Conservation (phyloP, 805 yeast species). For the Ogataea siamensis region DNA sequence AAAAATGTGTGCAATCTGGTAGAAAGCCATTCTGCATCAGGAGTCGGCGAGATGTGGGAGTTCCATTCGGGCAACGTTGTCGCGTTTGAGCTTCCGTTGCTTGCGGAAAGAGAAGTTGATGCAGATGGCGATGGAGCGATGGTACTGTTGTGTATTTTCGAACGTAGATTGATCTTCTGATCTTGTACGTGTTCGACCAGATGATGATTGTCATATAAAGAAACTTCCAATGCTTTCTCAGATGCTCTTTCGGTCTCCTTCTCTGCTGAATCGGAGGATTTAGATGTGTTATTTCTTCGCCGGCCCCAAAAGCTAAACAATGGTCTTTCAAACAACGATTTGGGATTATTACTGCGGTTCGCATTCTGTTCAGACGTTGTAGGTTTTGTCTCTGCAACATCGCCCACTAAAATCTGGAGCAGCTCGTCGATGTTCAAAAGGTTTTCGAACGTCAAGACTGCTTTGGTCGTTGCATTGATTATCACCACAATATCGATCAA, state of each 20-base stretch:
- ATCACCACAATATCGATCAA: conserved; percentile 20
- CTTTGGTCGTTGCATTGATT: conserved; percentile 1
- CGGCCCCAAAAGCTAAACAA: conserved; percentile 18
- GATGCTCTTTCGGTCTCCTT: background rate
- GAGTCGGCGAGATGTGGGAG: conserved; percentile 1
- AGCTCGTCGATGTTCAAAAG: conserved; percentile 21
- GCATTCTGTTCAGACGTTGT: conserved; percentile 1
- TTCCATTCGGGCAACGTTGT: conserved; percentile 4
- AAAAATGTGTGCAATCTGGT: conserved; percentile 13
- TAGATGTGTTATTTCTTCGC: conserved; percentile 3
- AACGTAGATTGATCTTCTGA: conserved; percentile 18
- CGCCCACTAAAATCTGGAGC: conserved; percentile 11
- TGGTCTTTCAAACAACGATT: background rate
- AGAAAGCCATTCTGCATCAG: conserved; percentile 12
- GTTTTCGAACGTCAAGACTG: conserved; percentile 16
- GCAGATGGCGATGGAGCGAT: conserved; percentile 11
- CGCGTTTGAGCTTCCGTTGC: conserved; percentile 3
- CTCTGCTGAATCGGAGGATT: background rate
- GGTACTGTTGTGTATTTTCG: conserved; percentile 11
- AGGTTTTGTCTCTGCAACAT: background rate
- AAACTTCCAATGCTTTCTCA: background rate
- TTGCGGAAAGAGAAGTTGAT: conserved; percentile 10
- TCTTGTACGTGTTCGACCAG: conserved; percentile 10
- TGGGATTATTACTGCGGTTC: background rate
- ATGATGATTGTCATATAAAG: conserved; percentile 7